Evolutionary conservation across 805 yeast species (phyloP).

Genomic region (Starmerella gropengiesseri): DNA sequence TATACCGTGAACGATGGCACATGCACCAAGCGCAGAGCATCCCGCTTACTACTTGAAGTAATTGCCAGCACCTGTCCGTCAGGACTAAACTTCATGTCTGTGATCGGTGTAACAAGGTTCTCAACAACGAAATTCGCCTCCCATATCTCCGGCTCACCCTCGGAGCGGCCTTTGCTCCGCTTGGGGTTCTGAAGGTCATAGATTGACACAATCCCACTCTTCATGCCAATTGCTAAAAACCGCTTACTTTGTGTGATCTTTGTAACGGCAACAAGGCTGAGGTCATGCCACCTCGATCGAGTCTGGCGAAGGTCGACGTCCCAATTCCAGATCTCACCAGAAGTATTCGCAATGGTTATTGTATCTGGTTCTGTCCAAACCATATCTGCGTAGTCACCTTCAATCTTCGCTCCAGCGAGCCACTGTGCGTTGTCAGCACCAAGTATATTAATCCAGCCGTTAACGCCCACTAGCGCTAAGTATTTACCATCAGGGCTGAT

Average conservation of each 20-base stretch:
- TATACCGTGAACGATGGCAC: constrained; percentile 78
- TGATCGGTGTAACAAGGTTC: constrained; percentile 70
- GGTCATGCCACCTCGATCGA: constrained; percentile 68
- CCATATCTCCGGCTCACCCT: constrained; percentile 27
- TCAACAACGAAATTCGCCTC: constrained; percentile 59
- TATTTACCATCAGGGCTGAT: constrained; percentile 60
- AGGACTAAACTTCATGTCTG: constrained; percentile 58
- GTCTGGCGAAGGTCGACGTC: constrained; percentile 42
- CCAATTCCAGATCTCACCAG: constrained; percentile 89
- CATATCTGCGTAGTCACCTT: constrained; percentile 76
- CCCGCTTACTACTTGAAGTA: constrained; percentile 75
- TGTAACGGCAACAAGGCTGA: constrained; percentile 76
- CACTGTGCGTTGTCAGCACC: constrained; percentile 75
- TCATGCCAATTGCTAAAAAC: constrained; percentile 82
- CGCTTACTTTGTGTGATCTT: constrained; percentile 62
- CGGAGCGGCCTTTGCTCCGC: constrained; percentile 25
- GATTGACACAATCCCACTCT: constrained; percentile 78
- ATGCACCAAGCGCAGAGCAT: constrained; percentile 77
- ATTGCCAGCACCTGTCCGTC: constrained; percentile 86
- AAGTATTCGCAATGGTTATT: constrained; percentile 53
- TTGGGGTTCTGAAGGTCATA: constrained; percentile 46
- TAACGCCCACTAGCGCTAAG: constrained; percentile 67
- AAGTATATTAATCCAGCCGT: constrained; percentile 83
- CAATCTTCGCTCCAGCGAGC: constrained; percentile 76
- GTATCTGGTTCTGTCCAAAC: constrained; percentile 45